Evolutionary conservation across 129 eudicot species (phyloP).

Genomic region (Tagetes patula): DNA sequence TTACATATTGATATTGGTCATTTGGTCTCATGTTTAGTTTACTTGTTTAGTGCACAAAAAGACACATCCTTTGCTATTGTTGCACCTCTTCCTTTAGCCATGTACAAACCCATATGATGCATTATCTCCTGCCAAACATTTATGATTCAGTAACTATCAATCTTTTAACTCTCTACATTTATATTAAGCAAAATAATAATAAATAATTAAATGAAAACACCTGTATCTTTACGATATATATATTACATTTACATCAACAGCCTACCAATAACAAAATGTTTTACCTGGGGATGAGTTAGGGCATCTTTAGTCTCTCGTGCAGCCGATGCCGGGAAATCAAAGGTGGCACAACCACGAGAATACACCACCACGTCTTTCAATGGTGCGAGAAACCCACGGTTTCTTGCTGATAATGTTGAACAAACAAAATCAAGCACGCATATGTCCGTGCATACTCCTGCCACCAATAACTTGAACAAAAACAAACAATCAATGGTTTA

Average conservation of each 20-base stretch:
- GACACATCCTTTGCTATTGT: constrained; percentile 58
- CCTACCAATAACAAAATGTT: neutral
- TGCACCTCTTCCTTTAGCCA: constrained; percentile 85
- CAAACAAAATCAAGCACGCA: constrained; percentile 84
- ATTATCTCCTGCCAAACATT: constrained; percentile 55
- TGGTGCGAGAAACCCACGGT: constrained; percentile 67
- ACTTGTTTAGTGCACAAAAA: constrained; percentile 28
- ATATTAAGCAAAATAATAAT: neutral
- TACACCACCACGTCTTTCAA: constrained; percentile 75
- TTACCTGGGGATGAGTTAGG: constrained; percentile 70
- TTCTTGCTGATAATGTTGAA: constrained; percentile 66
- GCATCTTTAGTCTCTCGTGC: constrained; percentile 44
- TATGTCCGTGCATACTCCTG: constrained; percentile 84
- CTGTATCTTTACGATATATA: neutral
- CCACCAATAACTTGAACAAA: constrained; percentile 66
- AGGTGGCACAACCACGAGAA: constrained; percentile 85
- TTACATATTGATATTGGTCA: neutral
- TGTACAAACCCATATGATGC: constrained; percentile 86
- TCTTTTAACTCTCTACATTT: neutral
- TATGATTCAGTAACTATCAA: neutral
- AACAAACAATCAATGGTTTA: neutral
- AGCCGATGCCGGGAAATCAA: constrained; percentile 59
- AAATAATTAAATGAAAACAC: neutral
- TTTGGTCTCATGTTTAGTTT: neutral
- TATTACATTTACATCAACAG: neutral